These are phyloP conservation scores for Arachis hypogaea DNA, from an alignment of 306 rosid genomes.

Conservation along the genomic window DNA sequence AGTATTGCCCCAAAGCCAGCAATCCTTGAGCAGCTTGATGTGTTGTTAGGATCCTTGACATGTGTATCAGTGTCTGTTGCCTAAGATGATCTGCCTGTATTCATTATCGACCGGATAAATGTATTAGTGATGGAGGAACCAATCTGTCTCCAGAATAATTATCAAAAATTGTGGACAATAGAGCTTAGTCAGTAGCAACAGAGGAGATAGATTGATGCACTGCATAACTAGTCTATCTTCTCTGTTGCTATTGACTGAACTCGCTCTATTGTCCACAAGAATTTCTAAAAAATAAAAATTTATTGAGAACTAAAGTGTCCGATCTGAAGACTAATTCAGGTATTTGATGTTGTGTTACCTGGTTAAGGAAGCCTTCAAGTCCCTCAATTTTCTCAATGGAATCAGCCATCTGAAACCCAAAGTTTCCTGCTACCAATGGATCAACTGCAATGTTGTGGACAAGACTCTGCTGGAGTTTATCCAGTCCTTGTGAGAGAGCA, in stretches of 20 bases:
- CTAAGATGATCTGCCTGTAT: constrained; percentile 87
- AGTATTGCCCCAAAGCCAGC: constrained; percentile 80
- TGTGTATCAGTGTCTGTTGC: constrained; percentile 67
- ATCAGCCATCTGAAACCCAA: constrained; percentile 58
- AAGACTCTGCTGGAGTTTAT: constrained; percentile 76
- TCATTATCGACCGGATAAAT: too few relatives aligned
- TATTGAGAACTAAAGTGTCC: too few relatives aligned
- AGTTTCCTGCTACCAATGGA: constrained; percentile 46
- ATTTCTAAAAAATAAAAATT: too few relatives aligned
- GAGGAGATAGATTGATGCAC: too few relatives aligned
- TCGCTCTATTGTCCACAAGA: too few relatives aligned
- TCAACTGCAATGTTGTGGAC: constrained; percentile 54
- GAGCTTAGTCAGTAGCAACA: too few relatives aligned
- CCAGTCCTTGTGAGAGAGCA: constrained; percentile 85
- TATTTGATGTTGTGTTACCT: constrained; percentile 42
- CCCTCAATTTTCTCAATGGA: constrained; percentile 70
- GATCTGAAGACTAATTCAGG: too few relatives aligned
- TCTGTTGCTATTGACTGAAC: too few relatives aligned
- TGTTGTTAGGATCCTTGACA: constrained; percentile 61
- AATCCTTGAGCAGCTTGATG: constrained; percentile 73
- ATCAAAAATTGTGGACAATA: too few relatives aligned
- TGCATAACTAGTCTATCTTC: too few relatives aligned
- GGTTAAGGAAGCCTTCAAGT: constrained; percentile 71
- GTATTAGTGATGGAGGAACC: too few relatives aligned
- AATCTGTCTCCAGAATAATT: too few relatives aligned